A percentile compares a stretch with the other conserved stretches of the same genome.
Evolutionary conservation across 1,139 yeast genomes (phyloP).

Genomic region (Saccharomyces uvarum): DNA sequence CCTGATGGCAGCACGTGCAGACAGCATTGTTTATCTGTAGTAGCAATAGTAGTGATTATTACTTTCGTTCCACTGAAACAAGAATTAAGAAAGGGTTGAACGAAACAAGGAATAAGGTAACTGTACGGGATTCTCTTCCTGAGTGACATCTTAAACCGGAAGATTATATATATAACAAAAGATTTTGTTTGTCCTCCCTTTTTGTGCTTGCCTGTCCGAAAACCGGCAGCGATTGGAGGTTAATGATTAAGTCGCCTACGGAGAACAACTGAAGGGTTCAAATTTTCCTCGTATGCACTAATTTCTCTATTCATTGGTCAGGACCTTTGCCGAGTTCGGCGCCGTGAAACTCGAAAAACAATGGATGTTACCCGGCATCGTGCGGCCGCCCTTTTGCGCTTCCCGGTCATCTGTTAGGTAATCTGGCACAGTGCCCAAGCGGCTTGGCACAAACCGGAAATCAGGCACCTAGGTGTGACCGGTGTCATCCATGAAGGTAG

Average conservation of each 20-base stretch:
- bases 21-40: constrained; percentile 28
- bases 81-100: background rate
- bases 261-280: constrained; percentile 1
- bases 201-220: constrained; percentile 1
- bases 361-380: background rate
- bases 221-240: constrained; percentile 1
- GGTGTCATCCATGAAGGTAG: background rate
- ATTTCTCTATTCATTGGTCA: background rate
- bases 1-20: constrained; percentile 34
- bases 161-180: background rate
- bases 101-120: background rate
- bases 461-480: background rate
- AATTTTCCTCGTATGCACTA: background rate
- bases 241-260: background rate
- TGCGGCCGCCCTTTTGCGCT: background rate
- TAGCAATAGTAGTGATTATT: background rate
- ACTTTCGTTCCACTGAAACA: background rate
- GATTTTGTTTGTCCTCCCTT: background rate
- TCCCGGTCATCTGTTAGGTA: background rate
- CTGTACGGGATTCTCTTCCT: background rate
- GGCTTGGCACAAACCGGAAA: background rate
- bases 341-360: background rate
- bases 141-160: background rate
- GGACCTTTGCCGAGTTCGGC: constrained; percentile 1
- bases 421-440: background rate